Percentiles rank a stretch among this genome's conserved stretches.
Conservation (phyloP, 2,329 filamentous ascomycete genomes). For the Fusarium denticulatum region DNA sequence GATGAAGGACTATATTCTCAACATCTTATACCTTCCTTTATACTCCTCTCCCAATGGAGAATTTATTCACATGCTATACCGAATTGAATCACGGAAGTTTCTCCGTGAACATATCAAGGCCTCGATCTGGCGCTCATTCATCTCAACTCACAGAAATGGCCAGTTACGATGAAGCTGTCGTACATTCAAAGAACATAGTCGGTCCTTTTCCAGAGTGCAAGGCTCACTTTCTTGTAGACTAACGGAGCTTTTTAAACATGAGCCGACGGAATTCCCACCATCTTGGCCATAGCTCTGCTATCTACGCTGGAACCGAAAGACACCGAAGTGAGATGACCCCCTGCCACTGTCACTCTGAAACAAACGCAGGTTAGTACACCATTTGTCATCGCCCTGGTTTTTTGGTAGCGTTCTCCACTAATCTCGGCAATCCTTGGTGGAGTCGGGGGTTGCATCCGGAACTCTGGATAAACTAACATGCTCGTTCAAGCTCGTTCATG, state of each 20-base stretch:
- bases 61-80: not conserved
- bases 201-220: conserved; percentile 8
- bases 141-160: not conserved
- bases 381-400: not conserved
- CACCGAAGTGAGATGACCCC: not conserved
- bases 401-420: not conserved
- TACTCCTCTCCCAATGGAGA: not conserved
- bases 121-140: not conserved
- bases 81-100: conserved; percentile 4
- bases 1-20: not conserved
- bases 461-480: not conserved
- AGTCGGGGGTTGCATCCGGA: not conserved
- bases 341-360: conserved; percentile 1
- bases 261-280: conserved; percentile 9
- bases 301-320: not conserved
- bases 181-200: not conserved
- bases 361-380: not conserved
- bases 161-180: not conserved
- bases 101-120: not conserved
- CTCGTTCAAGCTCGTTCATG: not conserved
- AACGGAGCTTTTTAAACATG: not conserved
- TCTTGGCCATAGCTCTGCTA: not conserved
- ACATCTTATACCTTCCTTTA: not conserved
- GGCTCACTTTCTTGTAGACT: not conserved
- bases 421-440: not conserved